Base-by-base conservation (phyloP, 352 stramenopile species). In the Phytophthora pini region DNA sequence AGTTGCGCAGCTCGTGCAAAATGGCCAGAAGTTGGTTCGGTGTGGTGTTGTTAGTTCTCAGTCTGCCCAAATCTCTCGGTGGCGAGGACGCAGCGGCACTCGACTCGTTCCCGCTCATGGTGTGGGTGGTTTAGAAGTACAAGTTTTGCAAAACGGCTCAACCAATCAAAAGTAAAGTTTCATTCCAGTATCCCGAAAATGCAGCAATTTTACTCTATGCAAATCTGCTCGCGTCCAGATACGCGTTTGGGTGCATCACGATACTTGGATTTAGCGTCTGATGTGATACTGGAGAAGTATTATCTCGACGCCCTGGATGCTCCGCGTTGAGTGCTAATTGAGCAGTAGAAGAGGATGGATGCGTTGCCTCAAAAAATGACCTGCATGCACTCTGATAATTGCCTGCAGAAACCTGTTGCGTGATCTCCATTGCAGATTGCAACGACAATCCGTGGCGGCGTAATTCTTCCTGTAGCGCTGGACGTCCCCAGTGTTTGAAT, bases 401-500 rank as follows among this genome's bases (percentile, higher is more conserved):
- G 7, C 83, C 81, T 22, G 57, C 41, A 9, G 65, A 62, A 12
- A 68, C 77, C 17, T 77, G 61, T 26, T 59, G 29, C 26, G 65
- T 62, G 34, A 94, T 86, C 2, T 65, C 62, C 51, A 64, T 55
- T 31, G 46, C 66, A 0, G 45, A 48, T 36, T 67, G 15, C 17
- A 50, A 2, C 0, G 70, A 66, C 39, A 79, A 27, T 15, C 66
- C 66, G 2, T 71, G 46, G 2, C 67, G 64, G 36, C 50, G 48
- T n/a, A 95, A 43, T 61, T 93, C 79, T 5, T 60, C 48, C 10
- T 69, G 58, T 29, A 95, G 65, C 1, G 70, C 75, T 17, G 51
- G 31, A 4, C 29, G 46, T 29, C 88, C 78, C 88, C 88, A 95
- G 56, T 93, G 79, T 44, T 80, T 82, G 60, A 94, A 96, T 4